Evolutionary conservation across 192 early-diverging fungal species (phyloP), one percentile per base, ranked within the genome.

Genomic region (Coemansia sp.): DNA sequence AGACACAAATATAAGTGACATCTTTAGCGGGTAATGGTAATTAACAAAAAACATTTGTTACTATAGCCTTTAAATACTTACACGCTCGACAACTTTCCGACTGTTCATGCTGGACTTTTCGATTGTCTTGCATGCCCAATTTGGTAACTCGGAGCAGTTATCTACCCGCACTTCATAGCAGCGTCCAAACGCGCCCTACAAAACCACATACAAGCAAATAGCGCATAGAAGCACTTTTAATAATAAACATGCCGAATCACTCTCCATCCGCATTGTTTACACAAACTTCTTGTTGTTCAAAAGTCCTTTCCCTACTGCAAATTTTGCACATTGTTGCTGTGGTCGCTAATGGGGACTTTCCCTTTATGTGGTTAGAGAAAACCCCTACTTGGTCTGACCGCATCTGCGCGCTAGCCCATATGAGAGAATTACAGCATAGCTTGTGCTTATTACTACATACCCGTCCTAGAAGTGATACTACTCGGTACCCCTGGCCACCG

Each of bases 181-280:
- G 29, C 89, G 85, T 4, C 93, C 94, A 82, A 96, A 96, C 21
- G 94, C 94, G 27, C 94, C 94, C 93, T 95, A 78, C 17, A 46
- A 46, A 46, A 2, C 11, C 29, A 50, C 27, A 51, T 25, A 61
- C 21, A 9, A 53, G 39, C 11, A 17, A 17, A 17, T 14, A 17
- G 39, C 14, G 3, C 11, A 46, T 46, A 17, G 2, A 7, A 46
- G 11, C 17, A 17, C 17, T 46, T 46, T 46, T 46, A 46, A 46
- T 46, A 46, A 46, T 46, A 1, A 17, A 17, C 5, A 17, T 46
- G 39, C 17, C 17, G 9, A 46, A 10, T 46, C 39, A 14, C 39
- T 4, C 39, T 46, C 39, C 39, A 46, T 17, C 11, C 39, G 39
- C 39, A 46, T 46, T 46, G 39, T 46, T 46, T 46, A 46, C 14